Base-by-base conservation (phyloP, 257 asterid species). In the Petunia secreta region DNA sequence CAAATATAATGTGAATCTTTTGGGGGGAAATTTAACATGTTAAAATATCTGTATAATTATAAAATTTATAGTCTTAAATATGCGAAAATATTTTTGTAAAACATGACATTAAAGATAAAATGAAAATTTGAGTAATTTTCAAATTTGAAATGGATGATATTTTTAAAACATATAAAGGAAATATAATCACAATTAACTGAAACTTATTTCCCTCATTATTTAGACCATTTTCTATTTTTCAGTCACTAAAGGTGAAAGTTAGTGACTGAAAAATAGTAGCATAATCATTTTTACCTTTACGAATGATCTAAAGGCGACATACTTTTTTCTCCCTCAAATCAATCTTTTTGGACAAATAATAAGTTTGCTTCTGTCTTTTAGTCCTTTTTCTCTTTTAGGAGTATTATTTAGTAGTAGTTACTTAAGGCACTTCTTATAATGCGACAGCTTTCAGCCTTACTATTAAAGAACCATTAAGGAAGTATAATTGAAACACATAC, bases 251-350 rank as follows among this genome's bases (percentile, higher is more conserved):
- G 90, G 83, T 89, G 86, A 85, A 84, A 83, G 40, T n/a, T n/a
- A n/a, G n/a, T n/a, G n/a, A n/a, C n/a, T n/a, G n/a, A n/a, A 58
- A 82, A 88, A 91, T 93, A 86, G 90, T 93, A 87, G 90, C 90
- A 78, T 85, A 89, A 92, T 92, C 89, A 93, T 93, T 92, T 87
- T 91, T 86, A 88, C 88, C 82, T 41, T 82, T 83, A 89, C 83
- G 88, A 85, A 69, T 88, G 86, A 87, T 4, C 89, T 83, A 91
- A 93, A 91, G 92, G 85, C 83, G 11, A 76, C 84, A 80, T 84
- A 86, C 96, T 90, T 91, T 93, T 85, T 63, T 74, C 71, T 84
- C 60, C 80, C 80, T 60, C 80, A 41, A 14, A 60, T 60, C 82
- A 85, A 82, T 77, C 85, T 87, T 85, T 91, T 90, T 83, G 81